Evolutionary conservation across 495 filamentous ascomycete species (phyloP).

Genomic region (Xanthoparmelia taractica): DNA sequence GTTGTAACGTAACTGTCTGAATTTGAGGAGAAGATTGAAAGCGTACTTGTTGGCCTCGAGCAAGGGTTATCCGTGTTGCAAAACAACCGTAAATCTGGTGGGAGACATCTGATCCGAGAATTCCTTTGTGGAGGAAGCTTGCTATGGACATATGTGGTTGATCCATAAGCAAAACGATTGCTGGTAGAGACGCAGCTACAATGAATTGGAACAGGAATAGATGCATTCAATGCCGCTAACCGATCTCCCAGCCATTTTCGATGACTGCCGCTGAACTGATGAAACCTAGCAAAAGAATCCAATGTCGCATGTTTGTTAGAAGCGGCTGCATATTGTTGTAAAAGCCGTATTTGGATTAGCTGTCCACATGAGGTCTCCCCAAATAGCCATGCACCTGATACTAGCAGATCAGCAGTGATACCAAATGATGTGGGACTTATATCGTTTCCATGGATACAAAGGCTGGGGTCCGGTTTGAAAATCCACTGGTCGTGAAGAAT

Average conservation of each 20-base stretch:
- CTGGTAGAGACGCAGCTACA: background rate
- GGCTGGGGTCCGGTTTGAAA: background rate
- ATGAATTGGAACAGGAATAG: background rate
- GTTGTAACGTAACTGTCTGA: background rate
- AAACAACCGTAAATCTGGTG: background rate
- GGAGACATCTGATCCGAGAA: background rate
- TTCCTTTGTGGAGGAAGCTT: background rate
- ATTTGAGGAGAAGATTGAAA: background rate
- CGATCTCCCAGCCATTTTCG: background rate
- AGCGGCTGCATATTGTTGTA: constrained; percentile 6
- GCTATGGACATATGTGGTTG: background rate
- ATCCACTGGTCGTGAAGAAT: constrained; percentile 8
- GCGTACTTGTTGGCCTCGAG: background rate
- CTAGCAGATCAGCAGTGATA: background rate
- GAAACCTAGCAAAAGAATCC: background rate
- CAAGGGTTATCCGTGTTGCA: background rate
- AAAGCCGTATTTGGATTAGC: background rate
- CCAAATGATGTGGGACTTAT: background rate
- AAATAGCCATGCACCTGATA: background rate
- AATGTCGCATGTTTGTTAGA: background rate
- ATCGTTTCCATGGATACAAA: background rate
- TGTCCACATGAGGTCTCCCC: constrained; percentile 1
- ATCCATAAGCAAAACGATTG: background rate
- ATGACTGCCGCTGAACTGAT: background rate
- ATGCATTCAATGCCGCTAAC: background rate